Base-by-base conservation (phyloP, 2,329 filamentous ascomycete genomes). In the Microcyclosporella mali region DNA sequence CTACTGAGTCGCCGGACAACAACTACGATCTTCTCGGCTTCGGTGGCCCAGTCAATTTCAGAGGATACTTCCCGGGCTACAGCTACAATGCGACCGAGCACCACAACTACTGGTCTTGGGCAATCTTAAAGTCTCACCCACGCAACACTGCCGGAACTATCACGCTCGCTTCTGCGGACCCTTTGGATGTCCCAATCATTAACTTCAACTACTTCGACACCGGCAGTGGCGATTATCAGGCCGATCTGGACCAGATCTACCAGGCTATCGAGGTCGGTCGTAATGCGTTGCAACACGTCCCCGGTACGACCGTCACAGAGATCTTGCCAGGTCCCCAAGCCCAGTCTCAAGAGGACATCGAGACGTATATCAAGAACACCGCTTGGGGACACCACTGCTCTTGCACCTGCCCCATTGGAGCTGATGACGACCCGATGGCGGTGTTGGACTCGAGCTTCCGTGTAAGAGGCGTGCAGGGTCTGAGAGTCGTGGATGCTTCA, bases 101-200 rank as follows among this genome's bases (percentile, higher is more conserved):
- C 32, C 63, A 63, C 1, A 66, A 66, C 17, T 66, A 70, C 47
- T 73, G 66, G 65, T 63, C 65, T 12, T 74, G 70, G 70, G 63
- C 63, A 3, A 70, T 73, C 2, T 68, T 85, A 79, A 82, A 82
- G 61, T 72, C 75, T 0, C 79, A 82, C 52, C 73, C 80, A 0
- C 73, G 77, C 37, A 83, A 85, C 57, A 61, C 60, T 60, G 68
- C 58, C 4, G 83, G 84, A 3, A 73, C 70, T 2, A 81, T 87
- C 2, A 71, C 60, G 1, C 72, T 87, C 2, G 68, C 66, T n/a
- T 80, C 77, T 0, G 63, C 73, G 0, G 74, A 86, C 54, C 81
- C 82, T 0, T 72, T 76, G 1, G 81, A 84, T 41, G 66, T 70
- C 4, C 82, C 83, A 0, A 59, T 72, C 3, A 82, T 85, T 50